Evolutionary conservation across 2,329 filamentous ascomycete species (phyloP).

Genomic region (Grosmannia huntii): DNA sequence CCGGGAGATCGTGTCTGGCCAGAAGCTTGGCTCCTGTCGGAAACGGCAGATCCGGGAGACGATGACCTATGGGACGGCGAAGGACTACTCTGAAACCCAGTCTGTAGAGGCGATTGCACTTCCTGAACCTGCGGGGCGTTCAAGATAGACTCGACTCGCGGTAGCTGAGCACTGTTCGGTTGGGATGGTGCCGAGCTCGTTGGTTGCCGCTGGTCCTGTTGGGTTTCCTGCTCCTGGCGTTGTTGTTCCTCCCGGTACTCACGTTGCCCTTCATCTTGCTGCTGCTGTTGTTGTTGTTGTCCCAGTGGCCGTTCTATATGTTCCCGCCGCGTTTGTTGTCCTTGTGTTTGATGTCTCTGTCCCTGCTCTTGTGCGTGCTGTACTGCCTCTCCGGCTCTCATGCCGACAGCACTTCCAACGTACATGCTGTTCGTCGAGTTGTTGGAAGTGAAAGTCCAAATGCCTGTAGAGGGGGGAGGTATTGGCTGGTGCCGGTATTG

Average conservation of each 20-base stretch:
- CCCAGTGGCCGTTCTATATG: background rate
- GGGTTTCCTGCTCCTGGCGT: background rate
- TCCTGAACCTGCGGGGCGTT: background rate
- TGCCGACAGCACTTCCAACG: background rate
- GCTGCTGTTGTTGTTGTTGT: background rate
- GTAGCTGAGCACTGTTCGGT: background rate
- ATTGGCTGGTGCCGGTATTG: background rate
- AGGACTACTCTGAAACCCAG: background rate
- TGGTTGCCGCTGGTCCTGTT: background rate
- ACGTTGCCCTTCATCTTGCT: background rate
- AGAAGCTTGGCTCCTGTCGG: background rate
- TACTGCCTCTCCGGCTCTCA: background rate
- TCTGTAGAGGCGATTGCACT: background rate
- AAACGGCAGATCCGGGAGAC: background rate
- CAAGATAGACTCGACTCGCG: background rate
- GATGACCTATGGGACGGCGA: background rate
- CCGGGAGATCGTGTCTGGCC: background rate
- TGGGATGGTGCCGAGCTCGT: background rate
- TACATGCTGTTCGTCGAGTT: conserved; percentile 1
- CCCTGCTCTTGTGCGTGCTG: background rate
- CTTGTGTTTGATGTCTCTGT: background rate
- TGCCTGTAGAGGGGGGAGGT: background rate
- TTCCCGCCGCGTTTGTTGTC: background rate
- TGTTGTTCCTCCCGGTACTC: background rate
- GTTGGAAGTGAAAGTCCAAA: background rate